Percentiles rank a stretch among this genome's conserved stretches.
Conservation (phyloP, 2,329 filamentous ascomycete species). For the Cladosporium sphaerospermum region DNA sequence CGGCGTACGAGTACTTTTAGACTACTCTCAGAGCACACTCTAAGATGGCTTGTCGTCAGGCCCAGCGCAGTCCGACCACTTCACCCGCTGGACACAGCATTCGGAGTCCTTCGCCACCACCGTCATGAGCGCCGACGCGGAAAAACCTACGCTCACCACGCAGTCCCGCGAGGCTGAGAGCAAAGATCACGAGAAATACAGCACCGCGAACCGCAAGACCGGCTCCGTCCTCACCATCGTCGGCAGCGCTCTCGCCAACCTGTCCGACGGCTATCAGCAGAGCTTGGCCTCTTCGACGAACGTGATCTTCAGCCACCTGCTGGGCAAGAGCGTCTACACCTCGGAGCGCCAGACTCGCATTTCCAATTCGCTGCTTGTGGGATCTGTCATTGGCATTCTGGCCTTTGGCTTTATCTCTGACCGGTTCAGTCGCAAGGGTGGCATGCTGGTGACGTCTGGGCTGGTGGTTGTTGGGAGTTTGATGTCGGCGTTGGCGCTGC, state of each 20-base stretch:
- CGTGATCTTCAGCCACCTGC: conserved; percentile 29
- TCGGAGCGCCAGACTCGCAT: conserved; percentile 29
- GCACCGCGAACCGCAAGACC: not conserved
- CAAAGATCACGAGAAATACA: not conserved
- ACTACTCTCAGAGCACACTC: too few relatives aligned
- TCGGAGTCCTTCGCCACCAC: too few relatives aligned
- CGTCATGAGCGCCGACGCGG: too few relatives aligned
- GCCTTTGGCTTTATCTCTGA: conserved; percentile 30
- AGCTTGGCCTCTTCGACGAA: conserved; percentile 30
- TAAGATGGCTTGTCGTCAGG: too few relatives aligned
- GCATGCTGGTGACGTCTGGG: conserved; percentile 28
- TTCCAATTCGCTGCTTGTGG: conserved; percentile 29
- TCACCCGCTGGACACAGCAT: too few relatives aligned
- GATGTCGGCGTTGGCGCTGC: conserved; percentile 34
- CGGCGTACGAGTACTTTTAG: too few relatives aligned
- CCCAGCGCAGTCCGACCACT: too few relatives aligned
- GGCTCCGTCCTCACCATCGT: conserved; percentile 17
- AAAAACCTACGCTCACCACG: too few relatives aligned
- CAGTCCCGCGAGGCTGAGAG: too few relatives aligned
- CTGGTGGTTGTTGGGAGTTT: conserved; percentile 29
- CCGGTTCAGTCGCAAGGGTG: conserved; percentile 29
- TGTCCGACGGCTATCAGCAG: conserved; percentile 32
- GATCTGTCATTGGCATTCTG: conserved; percentile 30
- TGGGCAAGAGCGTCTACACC: conserved; percentile 26
- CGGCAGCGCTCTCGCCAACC: conserved; percentile 26